Conservation (phyloP, 1,284 basidiomycete genomes). For the Rhodotorula sp. region DNA sequence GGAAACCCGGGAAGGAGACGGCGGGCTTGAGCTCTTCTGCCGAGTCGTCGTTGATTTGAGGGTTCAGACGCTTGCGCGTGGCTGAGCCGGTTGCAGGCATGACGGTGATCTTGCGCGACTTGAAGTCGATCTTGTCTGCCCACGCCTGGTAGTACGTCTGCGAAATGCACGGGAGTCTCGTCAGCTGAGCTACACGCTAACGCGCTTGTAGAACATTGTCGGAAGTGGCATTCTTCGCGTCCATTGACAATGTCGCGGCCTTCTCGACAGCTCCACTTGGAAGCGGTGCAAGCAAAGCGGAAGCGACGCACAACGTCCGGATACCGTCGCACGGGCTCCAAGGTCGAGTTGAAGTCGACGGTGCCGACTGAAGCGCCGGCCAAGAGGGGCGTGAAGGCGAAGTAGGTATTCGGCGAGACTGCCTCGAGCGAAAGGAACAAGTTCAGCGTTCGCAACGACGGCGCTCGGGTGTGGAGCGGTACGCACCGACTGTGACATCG, state of each 20-base stretch:
- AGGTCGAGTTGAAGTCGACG: slow-evolving; percentile 73
- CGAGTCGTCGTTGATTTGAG: background rate
- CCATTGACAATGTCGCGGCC: background rate
- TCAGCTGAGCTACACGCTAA: no score
- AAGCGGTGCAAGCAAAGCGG: background rate
- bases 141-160: slow-evolving; percentile 53
- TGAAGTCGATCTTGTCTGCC: slow-evolving; percentile 59
- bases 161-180: slow-evolving; percentile 11
- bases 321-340: slow-evolving; percentile 67
- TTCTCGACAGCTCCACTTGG: background rate
- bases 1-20: slow-evolving; percentile 36
- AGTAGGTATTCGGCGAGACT: slow-evolving; percentile 72
- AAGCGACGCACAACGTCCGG: background rate
- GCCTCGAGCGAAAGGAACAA: slow-evolving; percentile 58
- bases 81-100: slow-evolving; percentile 26
- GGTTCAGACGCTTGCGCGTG: background rate
- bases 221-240: no score
- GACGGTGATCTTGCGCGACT: slow-evolving; percentile 59
- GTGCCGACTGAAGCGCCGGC: slow-evolving; percentile 66
- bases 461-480: no score
- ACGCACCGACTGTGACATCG: slow-evolving; percentile 28
- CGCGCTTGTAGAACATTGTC: no score
- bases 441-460: slow-evolving; percentile 18
- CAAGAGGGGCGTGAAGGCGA: slow-evolving; percentile 75
- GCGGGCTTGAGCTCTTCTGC: slow-evolving; percentile 2